Conservation (phyloP, 345 rosid genomes). For the Euphorbia tirucalli region DNA sequence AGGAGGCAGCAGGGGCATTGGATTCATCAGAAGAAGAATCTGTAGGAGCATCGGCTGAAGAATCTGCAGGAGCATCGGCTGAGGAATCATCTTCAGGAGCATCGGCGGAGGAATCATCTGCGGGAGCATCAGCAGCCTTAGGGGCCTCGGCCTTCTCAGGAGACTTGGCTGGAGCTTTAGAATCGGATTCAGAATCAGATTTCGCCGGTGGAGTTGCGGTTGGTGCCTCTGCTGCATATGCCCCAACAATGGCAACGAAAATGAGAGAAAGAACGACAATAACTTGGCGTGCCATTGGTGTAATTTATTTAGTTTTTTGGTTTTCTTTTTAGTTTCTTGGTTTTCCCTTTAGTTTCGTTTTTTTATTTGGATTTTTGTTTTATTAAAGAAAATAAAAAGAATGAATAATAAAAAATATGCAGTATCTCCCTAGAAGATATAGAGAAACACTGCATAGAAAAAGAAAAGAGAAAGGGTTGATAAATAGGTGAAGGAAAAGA, state of each 20-base stretch:
- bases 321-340: background rate
- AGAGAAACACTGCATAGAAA: constrained; percentile 29
- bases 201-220: constrained; percentile 9
- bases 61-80: constrained; percentile 9
- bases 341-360: too few species aligned
- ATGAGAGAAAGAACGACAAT: constrained; percentile 25
- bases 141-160: background rate
- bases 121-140: constrained; percentile 5
- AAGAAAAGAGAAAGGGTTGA: background rate
- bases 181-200: background rate
- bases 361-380: too few species aligned
- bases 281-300: constrained; percentile 28
- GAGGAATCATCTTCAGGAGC: background rate
- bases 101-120: too few species aligned
- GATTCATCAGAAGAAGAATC: background rate
- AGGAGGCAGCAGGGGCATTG: too few species aligned
- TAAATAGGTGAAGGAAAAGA: constrained; percentile 4
- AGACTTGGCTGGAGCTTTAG: constrained; percentile 9
- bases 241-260: constrained; percentile 29
- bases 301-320: background rate
- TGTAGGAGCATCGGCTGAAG: constrained; percentile 12
- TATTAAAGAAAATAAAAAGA: background rate
- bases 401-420: constrained; percentile 18
- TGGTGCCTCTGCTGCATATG: constrained; percentile 26
- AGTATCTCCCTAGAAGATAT: constrained; percentile 17